phyloP scores from a whole-genome alignment of 495 filamentous ascomycete species.

The Penicillium waksmanii region DNA sequence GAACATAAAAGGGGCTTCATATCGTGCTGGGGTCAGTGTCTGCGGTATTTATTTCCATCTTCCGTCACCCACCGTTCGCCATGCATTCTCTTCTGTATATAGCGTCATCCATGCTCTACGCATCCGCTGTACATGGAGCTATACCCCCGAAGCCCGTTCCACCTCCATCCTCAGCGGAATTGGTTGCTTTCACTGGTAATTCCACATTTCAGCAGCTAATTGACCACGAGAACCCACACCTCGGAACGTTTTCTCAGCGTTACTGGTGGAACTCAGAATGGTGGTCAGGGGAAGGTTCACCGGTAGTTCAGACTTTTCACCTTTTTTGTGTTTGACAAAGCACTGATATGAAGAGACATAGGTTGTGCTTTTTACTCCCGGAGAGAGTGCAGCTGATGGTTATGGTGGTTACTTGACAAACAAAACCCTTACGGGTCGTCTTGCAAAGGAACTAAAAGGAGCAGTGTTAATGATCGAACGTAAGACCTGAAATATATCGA shows the following conservation, averaged over 20 bases:
- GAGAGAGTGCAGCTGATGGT: slow-evolving; percentile 55
- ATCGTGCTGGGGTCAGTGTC: not conserved
- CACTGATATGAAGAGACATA: slow-evolving; percentile 24
- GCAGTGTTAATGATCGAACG: slow-evolving; percentile 63
- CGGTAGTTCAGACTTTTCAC: slow-evolving; percentile 34
- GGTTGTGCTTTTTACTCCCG: slow-evolving; percentile 60
- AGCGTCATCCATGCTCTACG: slow-evolving; percentile 6
- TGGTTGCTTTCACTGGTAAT: slow-evolving; percentile 17
- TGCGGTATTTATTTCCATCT: not conserved
- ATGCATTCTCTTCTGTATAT: slow-evolving; percentile 1
- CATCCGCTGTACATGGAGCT: slow-evolving; percentile 12
- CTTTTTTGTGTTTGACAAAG: slow-evolving; percentile 6
- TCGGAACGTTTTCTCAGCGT: slow-evolving; percentile 59
- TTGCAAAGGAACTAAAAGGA: slow-evolving; percentile 57
- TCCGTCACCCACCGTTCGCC: not conserved
- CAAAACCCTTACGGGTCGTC: slow-evolving; percentile 51
- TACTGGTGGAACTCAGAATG: slow-evolving; percentile 54
- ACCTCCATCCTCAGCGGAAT: slow-evolving; percentile 10
- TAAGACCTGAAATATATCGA: slow-evolving; percentile 25
- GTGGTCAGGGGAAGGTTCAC: slow-evolving; percentile 59
- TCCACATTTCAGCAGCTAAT: slow-evolving; percentile 55
- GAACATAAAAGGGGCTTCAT: not conserved
- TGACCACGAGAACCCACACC: slow-evolving; percentile 53
- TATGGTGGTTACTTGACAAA: slow-evolving; percentile 55
- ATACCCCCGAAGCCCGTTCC: slow-evolving; percentile 18